Conservation (phyloP, 129 eudicot species). For the Calendula officinalis region DNA sequence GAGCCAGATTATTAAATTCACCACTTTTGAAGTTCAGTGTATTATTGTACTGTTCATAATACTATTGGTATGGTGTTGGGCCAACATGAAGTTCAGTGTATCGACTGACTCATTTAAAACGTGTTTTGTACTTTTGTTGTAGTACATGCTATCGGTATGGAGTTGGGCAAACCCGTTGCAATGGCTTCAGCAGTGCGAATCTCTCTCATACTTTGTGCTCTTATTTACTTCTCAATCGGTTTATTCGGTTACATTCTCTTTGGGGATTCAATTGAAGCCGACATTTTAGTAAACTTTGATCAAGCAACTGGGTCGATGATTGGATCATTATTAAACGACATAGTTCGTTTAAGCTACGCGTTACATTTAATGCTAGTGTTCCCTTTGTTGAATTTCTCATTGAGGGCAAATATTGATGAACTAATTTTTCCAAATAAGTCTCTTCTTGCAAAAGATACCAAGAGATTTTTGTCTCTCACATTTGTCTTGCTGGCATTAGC, state of each 20-base stretch:
- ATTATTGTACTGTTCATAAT: no score
- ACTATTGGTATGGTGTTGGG: no score
- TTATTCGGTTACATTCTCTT: conserved; percentile 78
- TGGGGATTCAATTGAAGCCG: conserved; percentile 74
- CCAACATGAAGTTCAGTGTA: no score
- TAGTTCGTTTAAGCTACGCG: conserved; percentile 83
- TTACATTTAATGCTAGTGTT: conserved; percentile 87
- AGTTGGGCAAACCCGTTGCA: conserved; percentile 69
- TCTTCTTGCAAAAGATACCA: conserved; percentile 46
- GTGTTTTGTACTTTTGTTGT: conserved; percentile 17
- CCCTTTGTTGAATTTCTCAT: conserved; percentile 76
- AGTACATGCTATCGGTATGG: conserved; percentile 88
- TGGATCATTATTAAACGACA: conserved; percentile 53
- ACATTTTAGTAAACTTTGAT: conserved; percentile 86
- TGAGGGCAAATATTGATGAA: conserved; percentile 73
- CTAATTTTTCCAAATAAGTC: conserved; percentile 63
- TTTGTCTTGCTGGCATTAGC: conserved; percentile 42
- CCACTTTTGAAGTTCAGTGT: no score
- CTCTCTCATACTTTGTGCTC: conserved; percentile 65
- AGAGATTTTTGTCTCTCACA: conserved; percentile 64
- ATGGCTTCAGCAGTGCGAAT: conserved; percentile 81
- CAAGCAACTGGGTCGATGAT: conserved; percentile 46
- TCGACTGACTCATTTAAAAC: no score
- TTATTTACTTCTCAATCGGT: conserved; percentile 77
- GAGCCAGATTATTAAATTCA: no score